Evolutionary conservation across 1,139 yeast genomes (phyloP), one percentile per base, ranked within the genome.

Genomic region (Yamadazyma blattariae): DNA sequence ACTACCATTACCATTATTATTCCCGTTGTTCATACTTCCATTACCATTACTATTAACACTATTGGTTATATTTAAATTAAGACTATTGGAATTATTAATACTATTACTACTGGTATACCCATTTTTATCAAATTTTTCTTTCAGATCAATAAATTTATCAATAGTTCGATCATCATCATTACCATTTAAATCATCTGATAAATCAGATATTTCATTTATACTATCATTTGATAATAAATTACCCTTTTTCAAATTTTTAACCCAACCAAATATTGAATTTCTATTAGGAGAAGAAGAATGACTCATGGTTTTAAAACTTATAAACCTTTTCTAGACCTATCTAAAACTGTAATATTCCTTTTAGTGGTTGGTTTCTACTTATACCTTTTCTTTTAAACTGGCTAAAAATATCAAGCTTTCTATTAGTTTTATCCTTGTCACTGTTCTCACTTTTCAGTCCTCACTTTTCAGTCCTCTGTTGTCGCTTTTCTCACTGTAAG

Each of bases 221-320:
- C 69, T 61, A 26, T 70, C 76, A 44, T 54, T 64, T 32, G 71
- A 66, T 45, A 62, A 49, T 26, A 65, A 46, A 37, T 61, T 60
- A 34, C 67, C 64, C 34, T 64, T 56, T 48, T 67, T 70, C 46
- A 70, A 58, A 48, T 59, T 67, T 50, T 69, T 69, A 36, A 70
- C 74, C 76, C 76, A 70, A 10, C 75, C 76, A 45, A 70, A 63
- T 16, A 70, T 61, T 27, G 71, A 64, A 41, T 53, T 57, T 37
- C 74, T 54, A 47, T 64, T 67, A 30, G 58, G 62, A 10, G 74
- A 73, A 7, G 73, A 62, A 23, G 70, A 60, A 37, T 65, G 72
- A 48, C 67, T 64, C 74, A 67, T 38, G 22, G n/a, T n/a, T n/a
- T n/a, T n/a, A n/a, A n/a, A n/a, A n/a, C n/a, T n/a, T n/a, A n/a